These are phyloP conservation scores for Quercus gilva DNA, from an alignment of 306 rosid species.

Conservation along the genomic window DNA sequence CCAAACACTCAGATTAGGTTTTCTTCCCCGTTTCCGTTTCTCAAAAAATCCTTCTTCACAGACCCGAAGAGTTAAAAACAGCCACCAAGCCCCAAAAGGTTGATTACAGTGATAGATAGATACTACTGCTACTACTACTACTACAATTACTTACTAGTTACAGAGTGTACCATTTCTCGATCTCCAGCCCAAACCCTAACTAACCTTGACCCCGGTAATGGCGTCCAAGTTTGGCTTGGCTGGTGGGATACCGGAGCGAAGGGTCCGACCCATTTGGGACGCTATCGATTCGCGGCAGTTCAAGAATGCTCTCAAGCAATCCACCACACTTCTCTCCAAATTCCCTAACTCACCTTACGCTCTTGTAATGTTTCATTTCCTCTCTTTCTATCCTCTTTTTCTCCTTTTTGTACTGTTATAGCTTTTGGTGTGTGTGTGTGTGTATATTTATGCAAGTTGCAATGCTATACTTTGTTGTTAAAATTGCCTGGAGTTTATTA, in stretches of 20 bases:
- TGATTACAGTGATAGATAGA: too few species aligned
- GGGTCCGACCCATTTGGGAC: slow-evolving; percentile 96
- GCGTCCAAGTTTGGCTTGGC: slow-evolving; percentile 91
- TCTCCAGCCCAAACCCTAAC: neutral
- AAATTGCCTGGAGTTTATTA: neutral
- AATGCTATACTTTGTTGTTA: neutral
- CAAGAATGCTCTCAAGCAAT: slow-evolving; percentile 81
- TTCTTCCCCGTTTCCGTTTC: too few species aligned
- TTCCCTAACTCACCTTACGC: slow-evolving; percentile 78
- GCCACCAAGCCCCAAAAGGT: too few species aligned
- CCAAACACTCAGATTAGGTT: too few species aligned
- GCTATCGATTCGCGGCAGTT: slow-evolving; percentile 97
- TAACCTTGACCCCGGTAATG: slow-evolving; percentile 33
- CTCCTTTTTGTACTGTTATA: too few species aligned
- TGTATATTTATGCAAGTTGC: neutral
- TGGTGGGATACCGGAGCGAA: slow-evolving; percentile 92
- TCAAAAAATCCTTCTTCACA: too few species aligned
- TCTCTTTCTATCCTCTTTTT: neutral
- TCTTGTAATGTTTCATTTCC: slow-evolving; percentile 42
- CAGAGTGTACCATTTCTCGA: neutral
- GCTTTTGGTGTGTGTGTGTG: neutral
- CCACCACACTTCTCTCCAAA: slow-evolving; percentile 63
- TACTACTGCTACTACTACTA: too few species aligned
- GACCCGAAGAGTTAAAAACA: too few species aligned
- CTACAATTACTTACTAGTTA: too few species aligned